Percentiles rank a stretch among this genome's conserved stretches.
phyloP scores from a whole-genome alignment of 345 rosid genomes.

The Citrus maxima region DNA sequence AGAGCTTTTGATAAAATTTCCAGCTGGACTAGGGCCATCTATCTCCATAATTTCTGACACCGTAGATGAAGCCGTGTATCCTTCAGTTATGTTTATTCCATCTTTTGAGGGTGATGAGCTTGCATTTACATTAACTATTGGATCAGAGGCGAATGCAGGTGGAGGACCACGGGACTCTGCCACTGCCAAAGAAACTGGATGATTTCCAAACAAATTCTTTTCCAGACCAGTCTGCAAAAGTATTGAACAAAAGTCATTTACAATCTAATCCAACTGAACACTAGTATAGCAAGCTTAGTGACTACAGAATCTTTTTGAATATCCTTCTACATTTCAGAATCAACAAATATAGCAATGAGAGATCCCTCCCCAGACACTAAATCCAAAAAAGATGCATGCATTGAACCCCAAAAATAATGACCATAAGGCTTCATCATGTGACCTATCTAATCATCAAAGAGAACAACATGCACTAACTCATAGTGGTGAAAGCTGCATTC shows the following conservation, averaged over 20 bases:
- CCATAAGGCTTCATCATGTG: neutral
- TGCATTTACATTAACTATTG: slow-evolving; percentile 36
- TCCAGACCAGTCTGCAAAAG: slow-evolving; percentile 75
- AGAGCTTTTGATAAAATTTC: slow-evolving; percentile 58
- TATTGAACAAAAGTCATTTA: slow-evolving; percentile 8
- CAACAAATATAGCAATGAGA: neutral
- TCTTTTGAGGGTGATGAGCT: slow-evolving; percentile 44
- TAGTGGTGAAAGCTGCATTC: neutral
- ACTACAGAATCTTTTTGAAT: neutral
- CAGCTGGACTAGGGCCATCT: slow-evolving; percentile 72
- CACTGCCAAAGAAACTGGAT: slow-evolving; percentile 64
- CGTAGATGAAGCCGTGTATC: slow-evolving; percentile 42
- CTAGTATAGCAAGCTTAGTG: neutral
- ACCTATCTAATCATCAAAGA: slow-evolving; percentile 5
- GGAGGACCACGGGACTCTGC: slow-evolving; percentile 58
- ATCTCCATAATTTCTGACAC: slow-evolving; percentile 85
- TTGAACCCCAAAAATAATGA: neutral
- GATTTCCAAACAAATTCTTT: slow-evolving; percentile 81
- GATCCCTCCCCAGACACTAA: neutral
- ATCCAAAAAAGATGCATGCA: slow-evolving; percentile 6
- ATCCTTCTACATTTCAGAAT: neutral
- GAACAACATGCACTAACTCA: neutral
- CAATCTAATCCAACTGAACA: neutral
- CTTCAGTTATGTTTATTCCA: slow-evolving; percentile 40
- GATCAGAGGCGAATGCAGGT: slow-evolving; percentile 76